phyloP scores from a whole-genome alignment of 169 alveolate genomes.

The Eimeria nieschulzi region DNA sequence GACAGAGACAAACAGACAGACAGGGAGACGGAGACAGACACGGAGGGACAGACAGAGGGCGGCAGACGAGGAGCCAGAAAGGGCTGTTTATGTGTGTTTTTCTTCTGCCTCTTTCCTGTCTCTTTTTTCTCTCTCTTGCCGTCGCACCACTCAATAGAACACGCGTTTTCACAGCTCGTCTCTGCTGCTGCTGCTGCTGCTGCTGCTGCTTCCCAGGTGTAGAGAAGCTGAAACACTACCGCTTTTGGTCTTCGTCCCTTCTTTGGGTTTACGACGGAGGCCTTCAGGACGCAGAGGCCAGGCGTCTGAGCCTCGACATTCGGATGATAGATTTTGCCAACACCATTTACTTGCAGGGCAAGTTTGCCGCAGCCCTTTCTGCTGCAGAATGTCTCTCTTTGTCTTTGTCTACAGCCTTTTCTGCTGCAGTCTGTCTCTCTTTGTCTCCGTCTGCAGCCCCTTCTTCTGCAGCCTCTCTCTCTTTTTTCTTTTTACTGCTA shows the following conservation, averaged over 20 bases:
- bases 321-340: constrained; percentile 84
- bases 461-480: no score
- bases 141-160: neutral
- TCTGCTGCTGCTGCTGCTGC: neutral
- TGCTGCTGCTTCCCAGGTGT: constrained; percentile 66
- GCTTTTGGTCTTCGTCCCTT: constrained; percentile 84
- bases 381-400: no score
- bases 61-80: neutral
- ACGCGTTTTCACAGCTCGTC: neutral
- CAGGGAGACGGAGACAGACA: neutral
- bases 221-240: constrained; percentile 76
- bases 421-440: no score
- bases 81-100: neutral
- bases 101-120: neutral
- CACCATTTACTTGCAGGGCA: constrained; percentile 77
- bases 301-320: constrained; percentile 78
- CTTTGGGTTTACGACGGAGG: constrained; percentile 83
- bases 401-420: no score
- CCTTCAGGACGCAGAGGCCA: constrained; percentile 74
- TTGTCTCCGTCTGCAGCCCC: no score
- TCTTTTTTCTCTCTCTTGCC: neutral
- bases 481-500: no score
- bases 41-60: neutral
- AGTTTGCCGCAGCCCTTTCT: neutral
- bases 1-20: neutral